Evolutionary conservation across 495 filamentous ascomycete species (phyloP).

Genomic region (Apiosordaria backusii): DNA sequence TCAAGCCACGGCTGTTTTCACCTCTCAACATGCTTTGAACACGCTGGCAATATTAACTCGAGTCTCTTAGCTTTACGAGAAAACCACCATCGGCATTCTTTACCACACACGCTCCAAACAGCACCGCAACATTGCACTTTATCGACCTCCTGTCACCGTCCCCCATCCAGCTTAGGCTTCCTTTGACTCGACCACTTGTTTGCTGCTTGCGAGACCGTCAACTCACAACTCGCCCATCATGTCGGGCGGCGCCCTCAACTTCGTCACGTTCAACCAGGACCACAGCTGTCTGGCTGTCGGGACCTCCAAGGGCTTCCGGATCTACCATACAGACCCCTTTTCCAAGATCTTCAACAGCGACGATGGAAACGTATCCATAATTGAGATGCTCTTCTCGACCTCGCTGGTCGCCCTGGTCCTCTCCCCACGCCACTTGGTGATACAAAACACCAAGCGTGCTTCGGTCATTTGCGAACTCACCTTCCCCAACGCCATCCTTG

Average conservation of each 20-base stretch:
- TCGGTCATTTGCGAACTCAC: constrained; percentile 98
- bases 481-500: constrained; percentile 89
- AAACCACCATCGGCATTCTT: not conserved
- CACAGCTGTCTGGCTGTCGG: constrained; percentile 93
- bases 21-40: not conserved
- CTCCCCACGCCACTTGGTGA: constrained; percentile 84
- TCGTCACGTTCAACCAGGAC: constrained; percentile 98
- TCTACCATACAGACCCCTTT: constrained; percentile 95
- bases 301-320: constrained; percentile 86
- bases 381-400: constrained; percentile 99
- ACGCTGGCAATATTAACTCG: not conserved
- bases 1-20: not conserved
- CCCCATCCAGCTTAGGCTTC: constrained; percentile 1
- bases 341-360: constrained; percentile 87
- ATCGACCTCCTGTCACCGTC: not conserved
- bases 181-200: not conserved
- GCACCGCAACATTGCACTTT: not conserved
- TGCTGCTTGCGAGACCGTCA: too few species aligned
- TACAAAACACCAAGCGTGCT: constrained; percentile 95
- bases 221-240: constrained; percentile 25
- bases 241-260: constrained; percentile 74
- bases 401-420: constrained; percentile 92
- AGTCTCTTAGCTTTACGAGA: not conserved
- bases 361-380: constrained; percentile 86
- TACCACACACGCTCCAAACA: not conserved